Evolutionary conservation across 2,329 filamentous ascomycete genomes (phyloP), one percentile per base, ranked within the genome.

Genomic region (Monilinia laxa): DNA sequence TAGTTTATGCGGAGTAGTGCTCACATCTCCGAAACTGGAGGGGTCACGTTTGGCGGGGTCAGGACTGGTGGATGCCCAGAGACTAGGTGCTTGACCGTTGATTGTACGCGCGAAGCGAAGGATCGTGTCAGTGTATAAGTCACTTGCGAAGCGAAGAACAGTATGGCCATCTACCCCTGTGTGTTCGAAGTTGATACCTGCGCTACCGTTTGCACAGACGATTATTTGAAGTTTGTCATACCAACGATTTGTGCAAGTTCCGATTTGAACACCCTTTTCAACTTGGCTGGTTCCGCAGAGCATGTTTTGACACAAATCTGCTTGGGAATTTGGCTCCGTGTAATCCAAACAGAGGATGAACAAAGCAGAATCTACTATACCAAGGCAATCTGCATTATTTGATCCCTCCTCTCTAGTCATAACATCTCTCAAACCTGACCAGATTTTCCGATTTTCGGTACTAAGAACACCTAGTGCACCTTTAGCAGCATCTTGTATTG

Each of bases 171-270:
- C 95, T 6, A 99, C 94, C 71, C 95, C 95, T 0, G 95, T 99
- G 76, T 99, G 95, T 78, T 99, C 95, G 74, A 99, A 98, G 80
- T 99, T 99, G 86, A 99, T 98, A 7, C 95, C 95, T 0, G 95
- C 95, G 75, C 92, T 97, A 67, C 95, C 95, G 79, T 98, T 99
- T 81, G 97, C 96, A 83, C 95, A 98, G 62, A 99, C 95, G 65
- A 99, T 98, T 70, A 99, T 97, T 77, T 99, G 95, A 58, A 99
- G 83, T 81, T 99, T 99, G 80, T 99, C 95, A 76, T 99, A 99
- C 95, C 95, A 99, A 69, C 95, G 85, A 78, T 99, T 99, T 18
- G 94, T 97, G 80, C 95, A 99, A 2, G 95, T 98, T 40, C 95
- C 95, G 55, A 97, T 93, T 79, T 99, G 95, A 2, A 99, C 91